Evolutionary conservation across 2,329 filamentous ascomycete species (phyloP).

Genomic region (Cladosporium sp.): DNA sequence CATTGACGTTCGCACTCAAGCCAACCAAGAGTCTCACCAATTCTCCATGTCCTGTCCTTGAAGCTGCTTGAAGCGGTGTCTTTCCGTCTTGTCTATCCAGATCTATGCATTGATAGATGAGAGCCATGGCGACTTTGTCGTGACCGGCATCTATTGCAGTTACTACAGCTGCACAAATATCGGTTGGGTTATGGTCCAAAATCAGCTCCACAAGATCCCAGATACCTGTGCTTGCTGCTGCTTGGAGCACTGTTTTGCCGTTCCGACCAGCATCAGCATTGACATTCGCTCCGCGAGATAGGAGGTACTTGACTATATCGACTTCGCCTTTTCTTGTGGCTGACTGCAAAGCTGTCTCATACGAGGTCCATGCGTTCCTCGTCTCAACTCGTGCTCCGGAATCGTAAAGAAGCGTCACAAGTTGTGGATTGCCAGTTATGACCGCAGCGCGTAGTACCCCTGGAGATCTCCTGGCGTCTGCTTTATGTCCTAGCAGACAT

Average conservation of each 20-base stretch:
- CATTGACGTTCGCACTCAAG: slow-evolving; percentile 1
- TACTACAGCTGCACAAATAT: neutral
- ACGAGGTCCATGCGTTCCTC: neutral
- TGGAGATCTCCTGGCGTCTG: neutral
- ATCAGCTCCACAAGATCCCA: neutral
- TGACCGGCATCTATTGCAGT: neutral
- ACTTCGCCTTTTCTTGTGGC: neutral
- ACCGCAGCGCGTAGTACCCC: neutral
- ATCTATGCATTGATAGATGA: neutral
- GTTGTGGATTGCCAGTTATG: neutral
- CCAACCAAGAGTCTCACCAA: neutral
- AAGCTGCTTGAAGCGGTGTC: neutral
- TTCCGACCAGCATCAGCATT: neutral
- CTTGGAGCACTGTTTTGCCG: slow-evolving; percentile 1
- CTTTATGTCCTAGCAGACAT: neutral
- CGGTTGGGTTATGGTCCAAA: neutral
- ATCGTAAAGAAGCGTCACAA: slow-evolving; percentile 2
- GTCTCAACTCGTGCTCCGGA: neutral
- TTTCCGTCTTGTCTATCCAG: no score
- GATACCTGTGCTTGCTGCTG: neutral
- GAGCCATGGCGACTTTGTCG: neutral
- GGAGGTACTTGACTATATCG: neutral
- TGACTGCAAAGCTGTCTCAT: neutral
- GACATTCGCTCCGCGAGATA: neutral
- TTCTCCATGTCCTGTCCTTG: neutral